Evolutionary conservation across 164 flowering plant species (phyloP), one percentile per base, ranked within the genome.

Genomic region (Echeveria elegans): DNA sequence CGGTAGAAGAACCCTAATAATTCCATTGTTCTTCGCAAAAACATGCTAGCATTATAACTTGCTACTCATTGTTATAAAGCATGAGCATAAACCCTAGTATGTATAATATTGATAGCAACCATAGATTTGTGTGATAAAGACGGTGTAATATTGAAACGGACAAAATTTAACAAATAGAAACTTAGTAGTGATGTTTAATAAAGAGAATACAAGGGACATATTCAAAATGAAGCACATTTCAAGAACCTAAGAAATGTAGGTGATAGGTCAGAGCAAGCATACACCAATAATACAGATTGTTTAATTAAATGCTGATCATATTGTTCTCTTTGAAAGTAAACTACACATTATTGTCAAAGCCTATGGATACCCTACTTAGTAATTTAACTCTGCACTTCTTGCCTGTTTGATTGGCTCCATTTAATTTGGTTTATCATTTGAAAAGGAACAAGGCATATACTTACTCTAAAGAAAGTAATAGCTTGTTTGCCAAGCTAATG

Each of bases 381-480:
- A 26, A 3, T 9, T 50, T 0, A 3, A 63, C 26, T 62, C 21
- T 63, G 26, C 60, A 53, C 60, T 53, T 21, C 10, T 26, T 53
- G 61, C 26, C 9, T 26, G 32, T 29, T 56, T 28, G 19, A 10
- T 56, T 56, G 31, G 19, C 61, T 56, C 32, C 12, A 56, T 16
- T 56, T 28, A 11, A 11, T 29, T 23, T 37, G 41, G 9, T 36
- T 11, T 14, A 64, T 21, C 21, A 41, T 30, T 66, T 19, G 21
- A 43, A 72, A 83, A 92, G 96, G 83, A 52, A 76, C 66, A 58
- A 67, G 73, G 86, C 79, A 68, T 74, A 47, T 47, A 70, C 78
- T 19, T 89, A 89, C 74, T 78, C 95, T 0, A 74, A 78, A 63
- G 82, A 88, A 63, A 79, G 81, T 12, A 84, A 77, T 64, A 18